Conservation (phyloP, 148 eudicot species). For the Dianthus caryophyllus region DNA sequence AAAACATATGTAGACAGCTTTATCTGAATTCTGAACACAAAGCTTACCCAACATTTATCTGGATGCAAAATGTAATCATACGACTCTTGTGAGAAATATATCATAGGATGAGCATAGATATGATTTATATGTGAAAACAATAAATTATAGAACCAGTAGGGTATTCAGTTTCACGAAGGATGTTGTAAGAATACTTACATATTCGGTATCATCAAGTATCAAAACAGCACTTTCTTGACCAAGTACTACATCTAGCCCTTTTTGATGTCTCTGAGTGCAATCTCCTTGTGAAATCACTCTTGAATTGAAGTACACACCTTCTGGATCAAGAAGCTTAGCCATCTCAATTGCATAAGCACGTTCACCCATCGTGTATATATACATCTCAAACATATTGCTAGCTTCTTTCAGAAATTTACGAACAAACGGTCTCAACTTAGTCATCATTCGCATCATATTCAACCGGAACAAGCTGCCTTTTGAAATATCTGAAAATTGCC, state of each 20-base stretch:
- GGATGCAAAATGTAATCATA: too few relatives aligned
- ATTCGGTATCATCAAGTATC: slow-evolving; percentile 91
- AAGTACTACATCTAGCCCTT: slow-evolving; percentile 87
- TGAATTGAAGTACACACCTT: slow-evolving; percentile 43
- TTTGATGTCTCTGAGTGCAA: slow-evolving; percentile 70
- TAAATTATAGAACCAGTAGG: too few relatives aligned
- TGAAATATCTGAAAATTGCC: slow-evolving; percentile 43
- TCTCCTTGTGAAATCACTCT: slow-evolving; percentile 82
- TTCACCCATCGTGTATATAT: slow-evolving; percentile 96
- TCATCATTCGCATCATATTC: slow-evolving; percentile 74
- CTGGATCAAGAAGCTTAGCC: slow-evolving; percentile 78
- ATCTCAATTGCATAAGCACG: slow-evolving; percentile 72
- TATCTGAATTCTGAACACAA: too few relatives aligned
- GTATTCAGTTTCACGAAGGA: not conserved
- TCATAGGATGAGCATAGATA: too few relatives aligned
- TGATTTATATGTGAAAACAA: too few relatives aligned
- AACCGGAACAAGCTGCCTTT: slow-evolving; percentile 64
- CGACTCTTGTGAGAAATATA: too few relatives aligned
- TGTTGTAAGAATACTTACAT: slow-evolving; percentile 33
- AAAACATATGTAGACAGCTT: too few relatives aligned
- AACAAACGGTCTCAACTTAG: slow-evolving; percentile 91
- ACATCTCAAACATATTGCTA: slow-evolving; percentile 77
- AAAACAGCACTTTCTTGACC: slow-evolving; percentile 83
- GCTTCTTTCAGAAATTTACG: slow-evolving; percentile 79
- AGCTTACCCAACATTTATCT: too few relatives aligned